Percentiles rank a stretch among this genome's conserved stretches.
Evolutionary conservation across 495 filamentous ascomycete genomes (phyloP).

Genomic region (Neurospora sublineolata): DNA sequence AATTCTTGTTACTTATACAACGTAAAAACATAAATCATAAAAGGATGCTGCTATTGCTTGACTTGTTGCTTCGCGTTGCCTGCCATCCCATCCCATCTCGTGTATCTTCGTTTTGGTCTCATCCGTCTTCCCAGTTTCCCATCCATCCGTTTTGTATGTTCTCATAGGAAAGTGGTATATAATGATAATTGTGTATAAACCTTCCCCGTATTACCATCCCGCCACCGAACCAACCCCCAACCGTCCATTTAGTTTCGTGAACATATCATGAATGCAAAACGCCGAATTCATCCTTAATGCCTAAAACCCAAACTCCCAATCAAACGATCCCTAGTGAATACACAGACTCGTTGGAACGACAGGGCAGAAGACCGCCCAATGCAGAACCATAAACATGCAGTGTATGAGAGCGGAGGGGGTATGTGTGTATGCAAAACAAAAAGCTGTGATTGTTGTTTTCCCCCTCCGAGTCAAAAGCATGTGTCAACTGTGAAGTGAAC

Average conservation of each 20-base stretch:
- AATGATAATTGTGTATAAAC: neutral
- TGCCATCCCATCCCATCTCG: neutral
- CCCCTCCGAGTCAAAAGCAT: neutral
- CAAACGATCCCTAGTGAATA: neutral
- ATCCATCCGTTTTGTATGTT: neutral
- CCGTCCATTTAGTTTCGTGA: neutral
- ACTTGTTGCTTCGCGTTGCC: neutral
- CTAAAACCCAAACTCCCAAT: neutral
- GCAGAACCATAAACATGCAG: neutral
- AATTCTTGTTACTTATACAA: neutral
- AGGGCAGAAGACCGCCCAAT: neutral
- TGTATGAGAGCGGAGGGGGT: neutral
- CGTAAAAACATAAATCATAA: neutral
- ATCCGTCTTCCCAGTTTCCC: neutral
- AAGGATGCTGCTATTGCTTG: neutral
- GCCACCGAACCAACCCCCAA: neutral
- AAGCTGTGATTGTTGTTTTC: neutral
- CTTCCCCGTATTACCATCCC: neutral
- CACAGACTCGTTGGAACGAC: neutral
- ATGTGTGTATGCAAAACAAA: neutral
- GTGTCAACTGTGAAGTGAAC: neutral
- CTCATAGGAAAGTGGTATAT: neutral
- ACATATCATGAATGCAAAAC: neutral
- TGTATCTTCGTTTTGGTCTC: neutral
- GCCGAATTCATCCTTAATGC: neutral